Conservation (phyloP, 805 yeast genomes). For the Nakazawaea ishiwadae region DNA sequence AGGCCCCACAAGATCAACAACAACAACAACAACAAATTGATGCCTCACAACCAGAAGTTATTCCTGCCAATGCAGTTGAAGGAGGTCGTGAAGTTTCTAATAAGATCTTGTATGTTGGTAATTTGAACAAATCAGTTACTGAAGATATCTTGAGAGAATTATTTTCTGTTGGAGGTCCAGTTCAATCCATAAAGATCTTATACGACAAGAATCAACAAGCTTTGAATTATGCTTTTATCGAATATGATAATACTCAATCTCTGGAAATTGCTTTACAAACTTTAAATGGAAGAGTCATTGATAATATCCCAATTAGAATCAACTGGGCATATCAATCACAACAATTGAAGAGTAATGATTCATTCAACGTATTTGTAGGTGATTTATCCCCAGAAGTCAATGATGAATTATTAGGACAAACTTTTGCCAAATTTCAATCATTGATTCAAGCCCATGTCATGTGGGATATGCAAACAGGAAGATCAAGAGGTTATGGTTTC, state of each 20-base stretch:
- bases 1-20: conserved; percentile 8
- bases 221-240: conserved; percentile 80
- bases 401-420: conserved; percentile 60
- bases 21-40: conserved; percentile 9
- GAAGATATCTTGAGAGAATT: conserved; percentile 61
- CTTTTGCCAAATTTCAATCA: conserved; percentile 55
- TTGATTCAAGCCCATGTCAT: conserved; percentile 83
- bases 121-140: conserved; percentile 56
- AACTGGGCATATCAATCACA: conserved; percentile 86
- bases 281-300: conserved; percentile 54
- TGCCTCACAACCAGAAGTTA: conserved; percentile 23
- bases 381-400: conserved; percentile 79
- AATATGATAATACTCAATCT: conserved; percentile 50
- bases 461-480: conserved; percentile 96
- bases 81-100: conserved; percentile 82
- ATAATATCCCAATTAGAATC: conserved; percentile 53
- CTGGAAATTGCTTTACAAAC: conserved; percentile 62
- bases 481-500: conserved; percentile 90
- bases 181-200: conserved; percentile 63
- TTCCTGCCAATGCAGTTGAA: conserved; percentile 66
- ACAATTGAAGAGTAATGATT: conserved; percentile 47
- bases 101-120: conserved; percentile 74
- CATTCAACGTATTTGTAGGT: conserved; percentile 78
- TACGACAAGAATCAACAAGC: conserved; percentile 72
- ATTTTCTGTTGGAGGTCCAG: conserved; percentile 57